Evolutionary conservation across 2,329 filamentous ascomycete species (phyloP).

Genomic region (Lachnellula hyalina): DNA sequence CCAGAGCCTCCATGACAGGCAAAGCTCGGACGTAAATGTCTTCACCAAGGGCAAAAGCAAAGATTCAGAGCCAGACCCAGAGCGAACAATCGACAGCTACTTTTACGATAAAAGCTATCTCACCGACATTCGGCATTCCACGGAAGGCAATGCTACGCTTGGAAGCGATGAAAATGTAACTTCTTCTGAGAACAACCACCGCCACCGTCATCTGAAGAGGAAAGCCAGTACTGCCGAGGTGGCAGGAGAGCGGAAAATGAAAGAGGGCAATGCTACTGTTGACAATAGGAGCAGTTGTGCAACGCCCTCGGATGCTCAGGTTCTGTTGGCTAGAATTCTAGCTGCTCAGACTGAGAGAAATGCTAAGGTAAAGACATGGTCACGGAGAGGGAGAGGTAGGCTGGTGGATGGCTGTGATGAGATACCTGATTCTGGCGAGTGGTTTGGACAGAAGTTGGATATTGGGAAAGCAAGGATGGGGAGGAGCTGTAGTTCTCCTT

Average conservation of each 20-base stretch:
- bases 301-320: background rate
- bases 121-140: background rate
- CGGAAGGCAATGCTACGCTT: background rate
- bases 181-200: background rate
- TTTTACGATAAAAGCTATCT: background rate
- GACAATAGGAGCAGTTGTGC: background rate
- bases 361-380: background rate
- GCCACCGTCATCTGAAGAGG: background rate
- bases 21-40: background rate
- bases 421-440: background rate
- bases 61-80: background rate
- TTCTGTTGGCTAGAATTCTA: background rate
- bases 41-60: background rate
- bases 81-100: background rate
- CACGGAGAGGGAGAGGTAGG: background rate
- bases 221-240: background rate
- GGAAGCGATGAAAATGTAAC: background rate
- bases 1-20: background rate
- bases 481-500: background rate
- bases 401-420: background rate
- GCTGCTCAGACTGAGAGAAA: background rate
- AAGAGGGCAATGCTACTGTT: background rate
- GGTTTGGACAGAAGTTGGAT: background rate
- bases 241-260: background rate
- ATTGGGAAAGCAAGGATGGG: background rate